phyloP scores from a whole-genome alignment of 192 early-diverging fungal genomes.

The Podila epicladia region DNA sequence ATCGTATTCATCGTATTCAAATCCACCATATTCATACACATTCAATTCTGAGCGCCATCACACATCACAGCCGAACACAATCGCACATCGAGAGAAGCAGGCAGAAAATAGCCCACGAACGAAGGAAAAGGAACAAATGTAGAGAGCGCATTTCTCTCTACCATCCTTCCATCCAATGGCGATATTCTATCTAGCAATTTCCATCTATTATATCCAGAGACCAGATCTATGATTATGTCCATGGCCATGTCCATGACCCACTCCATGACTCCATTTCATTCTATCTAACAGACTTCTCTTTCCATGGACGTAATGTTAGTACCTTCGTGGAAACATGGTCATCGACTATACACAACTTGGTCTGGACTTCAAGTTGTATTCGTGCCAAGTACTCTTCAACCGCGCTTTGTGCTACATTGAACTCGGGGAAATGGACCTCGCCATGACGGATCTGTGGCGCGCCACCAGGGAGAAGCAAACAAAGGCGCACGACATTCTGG shows the following conservation, averaged over 20 bases:
- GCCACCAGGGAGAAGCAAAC: conserved; percentile 69
- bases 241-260: no score
- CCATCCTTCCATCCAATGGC: no score
- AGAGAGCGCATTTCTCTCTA: no score
- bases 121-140: no score
- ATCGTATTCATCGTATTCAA: not conserved
- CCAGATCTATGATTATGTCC: no score
- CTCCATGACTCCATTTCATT: not conserved
- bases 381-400: conserved; percentile 93
- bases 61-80: no score
- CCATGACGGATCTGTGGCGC: conserved; percentile 76
- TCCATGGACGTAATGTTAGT: conserved; percentile 39
- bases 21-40: conserved; percentile 1
- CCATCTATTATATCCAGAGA: no score
- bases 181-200: no score
- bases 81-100: no score
- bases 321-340: conserved; percentile 83
- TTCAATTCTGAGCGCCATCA: conserved; percentile 2
- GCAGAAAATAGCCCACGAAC: no score
- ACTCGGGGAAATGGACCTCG: conserved; percentile 74
- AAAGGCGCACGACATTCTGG: conserved; percentile 76
- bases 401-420: conserved; percentile 86
- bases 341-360: conserved; percentile 98
- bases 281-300: not conserved
- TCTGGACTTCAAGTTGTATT: conserved; percentile 87